phyloP scores from a whole-genome alignment of 1,284 basidiomycete species.

The Ustilago sp. region DNA sequence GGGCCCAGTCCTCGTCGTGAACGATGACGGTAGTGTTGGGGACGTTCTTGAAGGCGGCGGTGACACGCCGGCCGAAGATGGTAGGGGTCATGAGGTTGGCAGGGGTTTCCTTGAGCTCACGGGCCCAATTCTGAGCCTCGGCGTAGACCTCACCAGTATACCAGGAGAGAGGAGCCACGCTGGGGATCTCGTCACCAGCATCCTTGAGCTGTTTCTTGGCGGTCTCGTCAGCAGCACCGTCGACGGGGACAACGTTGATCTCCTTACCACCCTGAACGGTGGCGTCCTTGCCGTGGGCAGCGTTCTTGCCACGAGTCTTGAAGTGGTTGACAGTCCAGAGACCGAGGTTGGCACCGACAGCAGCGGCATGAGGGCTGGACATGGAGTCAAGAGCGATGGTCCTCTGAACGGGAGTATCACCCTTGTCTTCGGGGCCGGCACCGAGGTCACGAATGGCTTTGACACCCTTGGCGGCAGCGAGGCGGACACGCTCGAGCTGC shows the following conservation, averaged over 20 bases:
- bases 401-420: slow-evolving; percentile 42
- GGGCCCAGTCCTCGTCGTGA: slow-evolving; percentile 86
- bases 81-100: slow-evolving; percentile 75
- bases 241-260: slow-evolving; percentile 55
- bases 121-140: slow-evolving; percentile 83
- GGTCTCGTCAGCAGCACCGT: slow-evolving; percentile 45
- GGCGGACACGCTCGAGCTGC: slow-evolving; percentile 60
- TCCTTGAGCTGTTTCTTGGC: slow-evolving; percentile 64
- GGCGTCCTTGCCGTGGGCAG: slow-evolving; percentile 50
- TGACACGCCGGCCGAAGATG: slow-evolving; percentile 79
- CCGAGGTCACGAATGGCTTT: slow-evolving; percentile 64
- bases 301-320: slow-evolving; percentile 63
- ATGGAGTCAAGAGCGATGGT: slow-evolving; percentile 62
- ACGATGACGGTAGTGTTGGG: slow-evolving; percentile 79
- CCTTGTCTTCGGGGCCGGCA: slow-evolving; percentile 45
- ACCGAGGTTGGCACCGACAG: slow-evolving; percentile 62
- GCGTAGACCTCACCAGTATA: slow-evolving; percentile 74
- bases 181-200: slow-evolving; percentile 56
- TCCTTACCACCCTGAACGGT: slow-evolving; percentile 63
- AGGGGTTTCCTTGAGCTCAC: slow-evolving; percentile 86
- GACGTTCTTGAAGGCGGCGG: slow-evolving; percentile 78
- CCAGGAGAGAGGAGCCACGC: slow-evolving; percentile 63
- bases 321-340: slow-evolving; percentile 67
- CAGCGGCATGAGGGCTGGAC: slow-evolving; percentile 63
- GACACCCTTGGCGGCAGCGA: slow-evolving; percentile 66